Evolutionary conservation across 192 early-diverging fungal genomes (phyloP).

Genomic region (Coemansia sp.): DNA sequence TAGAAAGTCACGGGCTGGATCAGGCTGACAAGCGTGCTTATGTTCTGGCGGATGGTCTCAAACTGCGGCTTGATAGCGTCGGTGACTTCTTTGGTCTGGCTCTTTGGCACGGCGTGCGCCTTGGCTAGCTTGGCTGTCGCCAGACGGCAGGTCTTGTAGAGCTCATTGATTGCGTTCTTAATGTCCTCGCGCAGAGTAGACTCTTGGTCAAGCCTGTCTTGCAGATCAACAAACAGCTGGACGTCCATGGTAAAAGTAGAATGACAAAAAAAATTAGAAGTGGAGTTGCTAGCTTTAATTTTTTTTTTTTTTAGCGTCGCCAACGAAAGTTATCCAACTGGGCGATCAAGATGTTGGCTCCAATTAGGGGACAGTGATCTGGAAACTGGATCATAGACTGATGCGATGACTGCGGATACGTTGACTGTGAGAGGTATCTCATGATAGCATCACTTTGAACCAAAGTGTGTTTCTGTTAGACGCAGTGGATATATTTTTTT

Average conservation of each 20-base stretch:
- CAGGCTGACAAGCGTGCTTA: slow-evolving; percentile 20
- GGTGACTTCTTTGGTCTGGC: slow-evolving; percentile 24
- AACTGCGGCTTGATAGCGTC: slow-evolving; percentile 31
- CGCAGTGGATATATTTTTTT: background rate
- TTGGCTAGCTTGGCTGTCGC: slow-evolving; percentile 46
- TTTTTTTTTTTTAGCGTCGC: background rate
- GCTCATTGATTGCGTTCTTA: slow-evolving; percentile 36
- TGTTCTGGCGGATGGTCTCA: slow-evolving; percentile 27
- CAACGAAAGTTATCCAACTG: background rate
- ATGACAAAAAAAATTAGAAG: background rate
- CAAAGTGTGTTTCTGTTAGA: background rate
- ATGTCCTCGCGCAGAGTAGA: slow-evolving; percentile 37
- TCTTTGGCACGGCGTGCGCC: slow-evolving; percentile 38
- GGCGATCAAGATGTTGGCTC: background rate
- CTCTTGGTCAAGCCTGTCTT: slow-evolving; percentile 49
- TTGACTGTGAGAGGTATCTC: background rate
- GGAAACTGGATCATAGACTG: background rate
- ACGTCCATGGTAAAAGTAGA: slow-evolving; percentile 30
- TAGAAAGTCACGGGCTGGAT: slow-evolving; percentile 49
- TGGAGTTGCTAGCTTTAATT: background rate
- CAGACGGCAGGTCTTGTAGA: slow-evolving; percentile 42
- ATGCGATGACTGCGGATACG: no score
- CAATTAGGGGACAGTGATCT: background rate
- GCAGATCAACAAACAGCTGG: slow-evolving; percentile 51
- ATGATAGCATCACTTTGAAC: background rate